A percentile compares a stretch with the other conserved stretches of the same genome.
These are phyloP conservation scores for Coprinopsis marcescibilis DNA, from an alignment of 768 basidiomycete species.

Conservation along the genomic window DNA sequence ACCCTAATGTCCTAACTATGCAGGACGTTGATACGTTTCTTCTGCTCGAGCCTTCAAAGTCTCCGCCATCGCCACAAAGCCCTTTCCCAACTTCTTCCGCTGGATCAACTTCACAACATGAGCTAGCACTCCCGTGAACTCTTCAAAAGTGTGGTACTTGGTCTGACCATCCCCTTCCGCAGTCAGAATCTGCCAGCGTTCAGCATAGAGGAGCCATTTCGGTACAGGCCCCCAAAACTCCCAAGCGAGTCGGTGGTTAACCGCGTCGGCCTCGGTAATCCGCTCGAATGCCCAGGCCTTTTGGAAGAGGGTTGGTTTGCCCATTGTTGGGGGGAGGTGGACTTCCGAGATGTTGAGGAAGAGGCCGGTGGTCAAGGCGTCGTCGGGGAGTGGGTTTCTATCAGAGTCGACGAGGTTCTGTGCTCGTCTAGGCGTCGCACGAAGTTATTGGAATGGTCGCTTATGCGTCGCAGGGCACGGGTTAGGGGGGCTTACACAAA, in stretches of 20 bases:
- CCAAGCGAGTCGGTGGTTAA: constrained; percentile 57
- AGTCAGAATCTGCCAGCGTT: constrained; percentile 62
- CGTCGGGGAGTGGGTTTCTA: constrained; percentile 38
- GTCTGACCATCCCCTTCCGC: constrained; percentile 46
- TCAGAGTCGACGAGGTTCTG: constrained; percentile 31
- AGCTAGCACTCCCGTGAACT: constrained; percentile 43
- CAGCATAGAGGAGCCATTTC: constrained; percentile 42
- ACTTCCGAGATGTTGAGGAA: constrained; percentile 43
- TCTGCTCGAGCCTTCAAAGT: constrained; percentile 1
- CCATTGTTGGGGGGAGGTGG: constrained; percentile 57
- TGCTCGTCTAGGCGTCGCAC: constrained; percentile 51
- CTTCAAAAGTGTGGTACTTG: constrained; percentile 59
- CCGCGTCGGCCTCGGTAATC: constrained; percentile 47
- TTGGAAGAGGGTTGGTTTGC: constrained; percentile 32
- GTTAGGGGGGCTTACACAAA: constrained; percentile 44
- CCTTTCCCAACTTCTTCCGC: background rate
- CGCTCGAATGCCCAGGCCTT: constrained; percentile 35
- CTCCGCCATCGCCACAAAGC: constrained; percentile 1
- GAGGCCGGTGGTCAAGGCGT: constrained; percentile 42
- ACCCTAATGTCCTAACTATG: too few relatives aligned
- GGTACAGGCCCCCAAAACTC: constrained; percentile 25
- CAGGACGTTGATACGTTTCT: background rate
- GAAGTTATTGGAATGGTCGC: background rate
- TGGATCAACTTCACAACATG: background rate
- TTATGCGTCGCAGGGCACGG: constrained; percentile 3